phyloP scores from a whole-genome alignment of 768 basidiomycete genomes.

The Lentinula sp. region DNA sequence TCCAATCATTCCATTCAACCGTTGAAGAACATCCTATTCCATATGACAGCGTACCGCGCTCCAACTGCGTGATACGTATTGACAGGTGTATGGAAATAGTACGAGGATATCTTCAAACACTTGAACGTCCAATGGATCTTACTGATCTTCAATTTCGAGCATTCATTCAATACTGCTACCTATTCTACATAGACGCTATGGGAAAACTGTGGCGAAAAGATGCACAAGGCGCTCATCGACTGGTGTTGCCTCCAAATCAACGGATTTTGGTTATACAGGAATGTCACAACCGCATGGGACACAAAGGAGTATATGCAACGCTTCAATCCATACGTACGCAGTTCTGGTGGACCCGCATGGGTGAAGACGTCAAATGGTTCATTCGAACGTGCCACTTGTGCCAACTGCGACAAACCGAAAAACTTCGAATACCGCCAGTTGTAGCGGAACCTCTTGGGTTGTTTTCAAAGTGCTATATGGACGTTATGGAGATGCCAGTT shows the following conservation, averaged over 20 bases:
- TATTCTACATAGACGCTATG: neutral
- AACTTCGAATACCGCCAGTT: slow-evolving; percentile 18
- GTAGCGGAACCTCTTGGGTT: slow-evolving; percentile 17
- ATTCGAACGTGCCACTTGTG: slow-evolving; percentile 8
- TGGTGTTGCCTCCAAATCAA: neutral
- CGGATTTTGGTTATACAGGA: neutral
- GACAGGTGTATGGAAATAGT: neutral
- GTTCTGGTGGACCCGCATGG: slow-evolving; percentile 11
- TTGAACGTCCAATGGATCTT: neutral
- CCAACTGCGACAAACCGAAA: neutral
- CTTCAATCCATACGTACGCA: neutral
- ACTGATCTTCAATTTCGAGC: neutral
- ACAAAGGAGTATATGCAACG: neutral
- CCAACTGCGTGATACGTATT: neutral
- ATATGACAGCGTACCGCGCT: neutral
- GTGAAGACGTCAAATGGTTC: slow-evolving; percentile 7
- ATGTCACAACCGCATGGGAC: no score
- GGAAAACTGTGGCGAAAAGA: neutral
- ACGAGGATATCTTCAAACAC: neutral
- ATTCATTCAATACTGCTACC: neutral
- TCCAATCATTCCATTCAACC: no score
- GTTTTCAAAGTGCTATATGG: slow-evolving; percentile 20
- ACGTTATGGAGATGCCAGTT: slow-evolving; percentile 22
- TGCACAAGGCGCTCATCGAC: neutral
- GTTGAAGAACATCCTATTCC: neutral